phyloP scores from a whole-genome alignment of 179 eudicot genomes.

The Heliamphora pulchella region DNA sequence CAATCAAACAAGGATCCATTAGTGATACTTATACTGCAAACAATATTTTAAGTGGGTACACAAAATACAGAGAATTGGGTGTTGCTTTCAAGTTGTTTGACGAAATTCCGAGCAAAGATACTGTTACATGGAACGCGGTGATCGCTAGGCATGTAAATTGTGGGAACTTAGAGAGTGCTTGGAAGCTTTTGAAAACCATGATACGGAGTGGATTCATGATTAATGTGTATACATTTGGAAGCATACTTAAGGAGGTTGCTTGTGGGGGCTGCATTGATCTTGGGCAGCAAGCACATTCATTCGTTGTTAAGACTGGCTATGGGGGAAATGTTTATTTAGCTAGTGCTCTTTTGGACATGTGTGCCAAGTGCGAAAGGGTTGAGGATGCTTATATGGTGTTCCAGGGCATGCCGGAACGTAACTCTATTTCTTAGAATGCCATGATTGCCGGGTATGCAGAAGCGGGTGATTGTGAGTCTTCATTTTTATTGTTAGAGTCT shows the following conservation, averaged over 20 bases:
- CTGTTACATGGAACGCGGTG: slow-evolving; percentile 71
- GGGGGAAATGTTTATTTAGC: slow-evolving; percentile 40
- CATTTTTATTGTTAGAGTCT: slow-evolving; percentile 35
- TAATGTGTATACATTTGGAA: slow-evolving; percentile 66
- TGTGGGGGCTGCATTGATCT: slow-evolving; percentile 25
- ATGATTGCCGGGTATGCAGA: slow-evolving; percentile 67
- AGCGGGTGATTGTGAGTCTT: slow-evolving; percentile 28
- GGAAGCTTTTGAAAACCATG: slow-evolving; percentile 49
- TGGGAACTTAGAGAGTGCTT: slow-evolving; percentile 34
- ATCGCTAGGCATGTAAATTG: slow-evolving; percentile 52
- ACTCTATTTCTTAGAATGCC: slow-evolving; percentile 66
- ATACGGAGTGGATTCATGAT: slow-evolving; percentile 31
- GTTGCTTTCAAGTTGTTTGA: slow-evolving; percentile 62
- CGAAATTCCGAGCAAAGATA: slow-evolving; percentile 59
- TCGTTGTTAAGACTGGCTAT: slow-evolving; percentile 45
- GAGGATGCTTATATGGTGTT: slow-evolving; percentile 54
- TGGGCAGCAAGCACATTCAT: slow-evolving; percentile 60
- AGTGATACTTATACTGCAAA: slow-evolving; percentile 39
- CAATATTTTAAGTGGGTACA: slow-evolving; percentile 35
- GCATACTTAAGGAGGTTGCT: slow-evolving; percentile 64
- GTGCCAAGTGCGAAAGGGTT: slow-evolving; percentile 56
- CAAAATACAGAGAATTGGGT: slow-evolving; percentile 37
- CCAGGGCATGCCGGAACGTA: slow-evolving; percentile 37
- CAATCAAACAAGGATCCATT: slow-evolving; percentile 44
- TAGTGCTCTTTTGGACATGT: slow-evolving; percentile 77